phyloP scores from a whole-genome alignment of 164 flowering plant species.

The Saururus chinensis region DNA sequence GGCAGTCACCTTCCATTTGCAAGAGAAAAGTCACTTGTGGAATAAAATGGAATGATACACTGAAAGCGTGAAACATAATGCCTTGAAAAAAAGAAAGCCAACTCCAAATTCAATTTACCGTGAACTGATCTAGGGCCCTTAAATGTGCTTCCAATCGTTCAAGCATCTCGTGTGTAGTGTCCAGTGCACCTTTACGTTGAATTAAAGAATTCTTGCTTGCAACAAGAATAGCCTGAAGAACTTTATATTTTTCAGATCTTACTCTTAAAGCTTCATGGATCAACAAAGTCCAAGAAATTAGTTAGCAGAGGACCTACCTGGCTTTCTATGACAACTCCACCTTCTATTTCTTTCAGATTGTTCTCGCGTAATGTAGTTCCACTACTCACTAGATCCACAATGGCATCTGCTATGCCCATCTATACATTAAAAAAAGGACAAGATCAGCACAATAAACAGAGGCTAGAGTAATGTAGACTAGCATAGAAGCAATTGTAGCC shows the following conservation, averaged over 20 bases:
- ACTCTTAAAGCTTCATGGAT: not conserved
- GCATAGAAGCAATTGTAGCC: not conserved
- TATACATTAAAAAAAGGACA: conserved; percentile 15
- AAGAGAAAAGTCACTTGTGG: conserved; percentile 6
- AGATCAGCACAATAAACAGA: not conserved
- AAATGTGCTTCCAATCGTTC: conserved; percentile 96
- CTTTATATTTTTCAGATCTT: not conserved
- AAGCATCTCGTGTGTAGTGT: conserved; percentile 78
- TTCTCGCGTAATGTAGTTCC: conserved; percentile 88
- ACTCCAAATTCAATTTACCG: conserved; percentile 26
- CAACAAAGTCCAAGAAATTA: not conserved
- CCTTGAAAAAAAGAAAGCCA: not conserved
- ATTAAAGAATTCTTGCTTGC: conserved; percentile 71
- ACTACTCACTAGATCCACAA: conserved; percentile 96
- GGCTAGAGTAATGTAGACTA: not conserved
- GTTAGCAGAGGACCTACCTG: conserved; percentile 37
- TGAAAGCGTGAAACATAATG: not conserved
- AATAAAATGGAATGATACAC: not conserved
- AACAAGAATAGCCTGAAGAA: conserved; percentile 76
- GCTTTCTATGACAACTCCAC: conserved; percentile 83
- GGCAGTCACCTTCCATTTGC: conserved; percentile 60
- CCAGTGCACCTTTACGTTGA: conserved; percentile 55
- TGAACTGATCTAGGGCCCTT: conserved; percentile 77
- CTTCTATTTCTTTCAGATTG: conserved; percentile 92
- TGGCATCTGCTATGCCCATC: conserved; percentile 99